Evolutionary conservation across 495 filamentous ascomycete species (phyloP).

Genomic region (Xylaria intraflava): DNA sequence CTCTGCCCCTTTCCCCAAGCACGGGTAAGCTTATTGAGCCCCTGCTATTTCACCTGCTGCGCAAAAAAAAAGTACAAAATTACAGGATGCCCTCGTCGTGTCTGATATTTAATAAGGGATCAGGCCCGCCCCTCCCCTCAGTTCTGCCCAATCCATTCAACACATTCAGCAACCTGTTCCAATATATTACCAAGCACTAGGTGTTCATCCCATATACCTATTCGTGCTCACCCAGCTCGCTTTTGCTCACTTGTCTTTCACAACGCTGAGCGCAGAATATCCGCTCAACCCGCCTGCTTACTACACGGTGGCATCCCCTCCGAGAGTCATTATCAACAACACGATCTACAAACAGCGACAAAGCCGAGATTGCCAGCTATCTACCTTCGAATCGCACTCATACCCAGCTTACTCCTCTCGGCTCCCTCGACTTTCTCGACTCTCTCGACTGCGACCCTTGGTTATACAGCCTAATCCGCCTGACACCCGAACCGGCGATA

Average conservation of each 20-base stretch:
- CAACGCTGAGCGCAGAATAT: conserved; percentile 16
- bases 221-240: conserved; percentile 26
- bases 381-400: conserved; percentile 2
- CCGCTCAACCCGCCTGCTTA: conserved; percentile 37
- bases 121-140: conserved; percentile 2
- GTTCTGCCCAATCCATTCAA: conserved; percentile 6
- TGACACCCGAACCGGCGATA: conserved; percentile 19
- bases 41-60: background rate
- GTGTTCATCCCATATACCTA: background rate
- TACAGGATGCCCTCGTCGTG: conserved; percentile 12
- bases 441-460: conserved; percentile 12
- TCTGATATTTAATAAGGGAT: conserved; percentile 8
- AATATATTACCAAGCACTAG: background rate
- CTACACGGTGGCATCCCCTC: conserved; percentile 20
- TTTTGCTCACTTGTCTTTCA: conserved; percentile 20
- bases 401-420: conserved; percentile 8
- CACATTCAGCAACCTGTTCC: conserved; percentile 6
- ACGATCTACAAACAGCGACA: conserved; percentile 22
- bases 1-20: background rate
- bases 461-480: conserved; percentile 22
- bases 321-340: conserved; percentile 28
- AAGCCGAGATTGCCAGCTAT: conserved; percentile 9
- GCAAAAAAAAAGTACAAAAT: conserved; percentile 8
- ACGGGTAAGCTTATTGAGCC: background rate
- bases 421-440: conserved; percentile 7